Conservation (phyloP, 179 eudicot genomes). For the Silene coronaria region DNA sequence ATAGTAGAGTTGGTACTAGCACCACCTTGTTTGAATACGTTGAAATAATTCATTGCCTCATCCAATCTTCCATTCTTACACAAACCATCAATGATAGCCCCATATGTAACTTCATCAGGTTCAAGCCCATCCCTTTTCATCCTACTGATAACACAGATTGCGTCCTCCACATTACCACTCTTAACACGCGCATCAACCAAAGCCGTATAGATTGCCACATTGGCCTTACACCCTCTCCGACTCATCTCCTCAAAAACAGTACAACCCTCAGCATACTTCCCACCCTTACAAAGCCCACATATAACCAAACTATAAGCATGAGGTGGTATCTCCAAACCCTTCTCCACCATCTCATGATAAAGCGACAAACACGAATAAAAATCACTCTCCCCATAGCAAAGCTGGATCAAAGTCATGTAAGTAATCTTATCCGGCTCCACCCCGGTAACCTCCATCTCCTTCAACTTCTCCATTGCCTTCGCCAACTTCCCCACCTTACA, state of each 20-base stretch:
- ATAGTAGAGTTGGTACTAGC: constrained; percentile 48
- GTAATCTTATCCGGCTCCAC: constrained; percentile 77
- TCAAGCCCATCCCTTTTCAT: constrained; percentile 62
- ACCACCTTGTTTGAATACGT: constrained; percentile 45
- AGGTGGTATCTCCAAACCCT: constrained; percentile 57
- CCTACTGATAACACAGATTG: constrained; percentile 50
- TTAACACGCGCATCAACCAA: constrained; percentile 72
- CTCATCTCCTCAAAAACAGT: constrained; percentile 63
- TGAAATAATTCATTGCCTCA: constrained; percentile 63
- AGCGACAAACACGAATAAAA: constrained; percentile 60
- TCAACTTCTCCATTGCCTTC: constrained; percentile 63
- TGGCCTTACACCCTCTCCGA: constrained; percentile 54
- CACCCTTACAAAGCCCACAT: constrained; percentile 82
- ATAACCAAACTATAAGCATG: constrained; percentile 92
- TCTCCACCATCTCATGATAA: constrained; percentile 78
- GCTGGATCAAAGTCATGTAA: constrained; percentile 74
- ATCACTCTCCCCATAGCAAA: constrained; percentile 60
- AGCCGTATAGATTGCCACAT: constrained; percentile 76
- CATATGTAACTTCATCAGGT: constrained; percentile 81
- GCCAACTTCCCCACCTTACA: constrained; percentile 62
- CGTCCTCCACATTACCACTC: constrained; percentile 56
- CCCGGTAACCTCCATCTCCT: constrained; percentile 59
- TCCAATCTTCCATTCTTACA: constrained; percentile 74
- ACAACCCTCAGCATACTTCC: constrained; percentile 54
- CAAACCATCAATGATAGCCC: constrained; percentile 75